Conservation (phyloP, 306 rosid genomes). For the Cicer arietinum region DNA sequence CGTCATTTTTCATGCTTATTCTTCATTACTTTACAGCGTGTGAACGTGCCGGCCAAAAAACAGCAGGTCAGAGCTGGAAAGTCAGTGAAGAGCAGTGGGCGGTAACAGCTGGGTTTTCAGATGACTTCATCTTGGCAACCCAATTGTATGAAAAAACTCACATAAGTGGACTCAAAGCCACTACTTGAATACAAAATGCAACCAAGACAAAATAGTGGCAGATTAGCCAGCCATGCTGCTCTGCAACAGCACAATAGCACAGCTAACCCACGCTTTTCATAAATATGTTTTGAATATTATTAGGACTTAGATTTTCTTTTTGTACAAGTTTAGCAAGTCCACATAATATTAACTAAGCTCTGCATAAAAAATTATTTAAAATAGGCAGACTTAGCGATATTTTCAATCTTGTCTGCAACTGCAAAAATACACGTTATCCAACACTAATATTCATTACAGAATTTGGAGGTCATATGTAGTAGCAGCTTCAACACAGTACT, state of each 20-base stretch:
- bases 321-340: conserved; percentile 25
- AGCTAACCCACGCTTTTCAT: neutral
- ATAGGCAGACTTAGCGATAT: neutral
- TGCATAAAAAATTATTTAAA: conserved; percentile 1
- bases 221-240: neutral
- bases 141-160: neutral
- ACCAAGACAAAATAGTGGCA: neutral
- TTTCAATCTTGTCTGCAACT: conserved; percentile 1
- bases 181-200: neutral
- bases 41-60: too few species aligned
- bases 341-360: conserved; percentile 13
- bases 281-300: neutral
- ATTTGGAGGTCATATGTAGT: conserved; percentile 4
- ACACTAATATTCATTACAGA: conserved; percentile 1
- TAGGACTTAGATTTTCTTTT: neutral
- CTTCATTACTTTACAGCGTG: too few species aligned
- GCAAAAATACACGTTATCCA: conserved; percentile 27
- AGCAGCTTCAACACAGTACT: neutral
- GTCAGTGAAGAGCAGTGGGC: too few species aligned
- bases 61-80: too few species aligned
- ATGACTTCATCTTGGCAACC: neutral
- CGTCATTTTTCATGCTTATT: too few species aligned
- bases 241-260: neutral
- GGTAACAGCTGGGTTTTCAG: neutral
- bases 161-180: neutral